Conservation (phyloP, 768 basidiomycete species). For the Daedaleopsis sinensis region DNA sequence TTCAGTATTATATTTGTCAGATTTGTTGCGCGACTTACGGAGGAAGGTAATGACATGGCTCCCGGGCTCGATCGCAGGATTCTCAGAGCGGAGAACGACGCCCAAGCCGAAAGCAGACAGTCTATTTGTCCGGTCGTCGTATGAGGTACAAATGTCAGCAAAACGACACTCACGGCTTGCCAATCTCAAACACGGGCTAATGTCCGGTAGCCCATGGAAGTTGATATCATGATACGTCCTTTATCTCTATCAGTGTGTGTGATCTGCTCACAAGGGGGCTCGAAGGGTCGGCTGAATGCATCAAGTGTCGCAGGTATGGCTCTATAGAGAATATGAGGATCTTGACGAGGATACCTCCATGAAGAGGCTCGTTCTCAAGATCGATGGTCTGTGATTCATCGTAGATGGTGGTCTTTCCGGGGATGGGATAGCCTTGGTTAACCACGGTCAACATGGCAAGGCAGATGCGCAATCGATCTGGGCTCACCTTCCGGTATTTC, state of each 20-base stretch:
- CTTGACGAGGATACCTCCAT: constrained; percentile 35
- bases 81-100: constrained; percentile 31
- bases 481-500: constrained; percentile 30
- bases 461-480: too few species aligned
- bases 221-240: not conserved
- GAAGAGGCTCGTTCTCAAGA: constrained; percentile 27
- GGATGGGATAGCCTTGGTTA: constrained; percentile 29
- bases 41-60: constrained; percentile 28
- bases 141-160: not conserved
- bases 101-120: constrained; percentile 26
- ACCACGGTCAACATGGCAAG: not conserved
- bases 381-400: constrained; percentile 33
- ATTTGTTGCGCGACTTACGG: constrained; percentile 16
- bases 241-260: too few species aligned
- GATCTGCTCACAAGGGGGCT: constrained; percentile 16
- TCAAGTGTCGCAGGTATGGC: constrained; percentile 25
- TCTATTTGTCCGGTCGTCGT: not conserved
- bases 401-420: constrained; percentile 31
- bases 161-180: constrained; percentile 30
- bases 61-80: constrained; percentile 22
- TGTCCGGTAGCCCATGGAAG: too few species aligned
- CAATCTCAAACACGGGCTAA: constrained; percentile 23
- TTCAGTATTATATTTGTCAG: too few species aligned
- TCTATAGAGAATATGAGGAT: constrained; percentile 27
- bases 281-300: constrained; percentile 17